Evolutionary conservation across 2,329 filamentous ascomycete genomes (phyloP).

Genomic region (Xenoacremonium recifei): DNA sequence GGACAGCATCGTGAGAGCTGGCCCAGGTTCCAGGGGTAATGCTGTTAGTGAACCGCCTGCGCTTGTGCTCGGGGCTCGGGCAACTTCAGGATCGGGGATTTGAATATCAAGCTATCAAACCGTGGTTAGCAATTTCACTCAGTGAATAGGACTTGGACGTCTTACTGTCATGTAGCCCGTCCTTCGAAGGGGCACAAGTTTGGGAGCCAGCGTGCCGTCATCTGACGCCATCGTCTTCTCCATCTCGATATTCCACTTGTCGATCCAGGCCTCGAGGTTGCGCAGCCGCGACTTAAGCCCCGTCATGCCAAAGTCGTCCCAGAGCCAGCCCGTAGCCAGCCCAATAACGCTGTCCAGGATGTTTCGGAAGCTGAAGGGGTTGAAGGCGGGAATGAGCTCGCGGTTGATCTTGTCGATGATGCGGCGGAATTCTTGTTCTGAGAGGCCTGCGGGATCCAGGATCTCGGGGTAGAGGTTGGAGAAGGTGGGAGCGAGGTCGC

Average conservation of each 20-base stretch:
- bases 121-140: slow-evolving; percentile 9
- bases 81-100: slow-evolving; percentile 75
- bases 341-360: slow-evolving; percentile 78
- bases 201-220: slow-evolving; percentile 56
- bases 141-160: slow-evolving; percentile 4
- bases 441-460: slow-evolving; percentile 76
- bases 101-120: slow-evolving; percentile 70
- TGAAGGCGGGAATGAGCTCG: slow-evolving; percentile 73
- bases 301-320: slow-evolving; percentile 84
- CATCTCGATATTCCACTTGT: slow-evolving; percentile 79
- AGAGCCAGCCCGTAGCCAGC: slow-evolving; percentile 85
- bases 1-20: slow-evolving; percentile 22
- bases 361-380: slow-evolving; percentile 74
- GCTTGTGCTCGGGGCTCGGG: slow-evolving; percentile 46
- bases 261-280: slow-evolving; percentile 75
- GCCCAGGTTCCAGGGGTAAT: slow-evolving; percentile 32
- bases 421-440: slow-evolving; percentile 81
- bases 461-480: slow-evolving; percentile 97
- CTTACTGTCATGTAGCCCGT: slow-evolving; percentile 85
- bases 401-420: slow-evolving; percentile 81
- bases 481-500: slow-evolving; percentile 89
- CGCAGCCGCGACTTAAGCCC: slow-evolving; percentile 70
- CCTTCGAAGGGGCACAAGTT: slow-evolving; percentile 72
- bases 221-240: slow-evolving; percentile 53
- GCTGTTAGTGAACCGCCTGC: slow-evolving; percentile 37